phyloP scores from a whole-genome alignment of 768 basidiomycete species.

The Clitopilus passeckerianus region DNA sequence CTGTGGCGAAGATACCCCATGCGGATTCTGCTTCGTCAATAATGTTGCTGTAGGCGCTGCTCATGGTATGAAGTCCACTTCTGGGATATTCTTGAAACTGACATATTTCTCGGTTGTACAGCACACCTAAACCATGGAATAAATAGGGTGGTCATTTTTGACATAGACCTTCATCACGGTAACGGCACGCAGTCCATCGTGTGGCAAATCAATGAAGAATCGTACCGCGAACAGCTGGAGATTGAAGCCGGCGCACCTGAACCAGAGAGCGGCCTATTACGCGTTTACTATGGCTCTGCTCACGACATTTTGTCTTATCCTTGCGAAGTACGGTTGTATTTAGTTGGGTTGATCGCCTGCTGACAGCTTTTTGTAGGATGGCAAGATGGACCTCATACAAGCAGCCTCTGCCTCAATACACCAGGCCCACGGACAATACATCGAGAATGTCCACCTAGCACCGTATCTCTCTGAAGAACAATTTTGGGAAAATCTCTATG shows the following conservation, averaged over 20 bases:
- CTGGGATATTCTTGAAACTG: neutral
- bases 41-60: constrained; percentile 90
- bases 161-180: constrained; percentile 93
- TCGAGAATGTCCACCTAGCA: constrained; percentile 83
- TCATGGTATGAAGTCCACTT: constrained; percentile 56
- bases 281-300: constrained; percentile 86
- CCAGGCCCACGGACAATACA: constrained; percentile 79
- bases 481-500: constrained; percentile 75
- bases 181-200: constrained; percentile 92
- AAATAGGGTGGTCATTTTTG: constrained; percentile 78
- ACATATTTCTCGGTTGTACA: constrained; percentile 19
- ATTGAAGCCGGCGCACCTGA: constrained; percentile 32
- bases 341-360: neutral
- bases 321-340: constrained; percentile 60
- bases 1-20: constrained; percentile 85
- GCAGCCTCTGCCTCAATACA: constrained; percentile 83
- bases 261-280: constrained; percentile 37
- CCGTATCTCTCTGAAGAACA: constrained; percentile 66
- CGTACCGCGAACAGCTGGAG: constrained; percentile 65
- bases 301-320: constrained; percentile 93
- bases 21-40: constrained; percentile 94
- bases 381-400: constrained; percentile 71
- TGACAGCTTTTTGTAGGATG: constrained; percentile 50
- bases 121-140: constrained; percentile 80
- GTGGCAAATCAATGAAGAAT: constrained; percentile 90